These are phyloP conservation scores for Aspergillus puulaauensis DNA, from an alignment of 2,329 filamentous ascomycete species.

Conservation along the genomic window DNA sequence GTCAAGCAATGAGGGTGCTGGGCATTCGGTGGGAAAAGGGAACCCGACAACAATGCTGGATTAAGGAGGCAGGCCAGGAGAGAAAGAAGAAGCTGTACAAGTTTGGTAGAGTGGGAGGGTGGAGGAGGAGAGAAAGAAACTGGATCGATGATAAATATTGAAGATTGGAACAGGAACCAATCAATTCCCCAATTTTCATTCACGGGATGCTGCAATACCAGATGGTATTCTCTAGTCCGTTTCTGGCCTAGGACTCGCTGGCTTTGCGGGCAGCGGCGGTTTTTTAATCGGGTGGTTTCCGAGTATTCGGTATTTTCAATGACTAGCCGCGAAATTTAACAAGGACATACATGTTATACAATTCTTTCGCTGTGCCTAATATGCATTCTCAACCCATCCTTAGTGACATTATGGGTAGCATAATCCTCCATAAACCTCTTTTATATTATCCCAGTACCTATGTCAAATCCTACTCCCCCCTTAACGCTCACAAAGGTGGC, in stretches of 20 bases:
- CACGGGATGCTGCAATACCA: neutral
- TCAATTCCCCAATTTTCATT: constrained; percentile 7
- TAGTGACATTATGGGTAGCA: neutral
- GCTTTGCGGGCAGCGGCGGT: neutral
- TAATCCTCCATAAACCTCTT: neutral
- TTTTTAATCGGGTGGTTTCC: neutral
- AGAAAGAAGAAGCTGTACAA: constrained; percentile 5
- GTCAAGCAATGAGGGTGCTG: neutral
- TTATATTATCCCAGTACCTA: neutral
- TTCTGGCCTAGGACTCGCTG: neutral
- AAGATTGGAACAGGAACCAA: constrained; percentile 12
- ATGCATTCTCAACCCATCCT: neutral
- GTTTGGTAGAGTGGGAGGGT: constrained; percentile 4
- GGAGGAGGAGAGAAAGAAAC: constrained; percentile 10
- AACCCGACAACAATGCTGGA: neutral
- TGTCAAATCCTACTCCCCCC: too few relatives aligned
- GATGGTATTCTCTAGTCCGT: neutral
- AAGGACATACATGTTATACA: neutral
- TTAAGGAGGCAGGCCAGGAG: neutral
- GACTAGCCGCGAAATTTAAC: neutral
- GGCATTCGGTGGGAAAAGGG: neutral
- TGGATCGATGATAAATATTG: constrained; percentile 13
- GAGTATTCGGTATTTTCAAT: neutral
- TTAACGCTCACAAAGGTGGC: neutral
- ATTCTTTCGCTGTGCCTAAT: neutral